Percentiles rank a stretch among this genome's conserved stretches.
phyloP scores from a whole-genome alignment of 2,329 filamentous ascomycete genomes.

The Colletotrichum coccodes region DNA sequence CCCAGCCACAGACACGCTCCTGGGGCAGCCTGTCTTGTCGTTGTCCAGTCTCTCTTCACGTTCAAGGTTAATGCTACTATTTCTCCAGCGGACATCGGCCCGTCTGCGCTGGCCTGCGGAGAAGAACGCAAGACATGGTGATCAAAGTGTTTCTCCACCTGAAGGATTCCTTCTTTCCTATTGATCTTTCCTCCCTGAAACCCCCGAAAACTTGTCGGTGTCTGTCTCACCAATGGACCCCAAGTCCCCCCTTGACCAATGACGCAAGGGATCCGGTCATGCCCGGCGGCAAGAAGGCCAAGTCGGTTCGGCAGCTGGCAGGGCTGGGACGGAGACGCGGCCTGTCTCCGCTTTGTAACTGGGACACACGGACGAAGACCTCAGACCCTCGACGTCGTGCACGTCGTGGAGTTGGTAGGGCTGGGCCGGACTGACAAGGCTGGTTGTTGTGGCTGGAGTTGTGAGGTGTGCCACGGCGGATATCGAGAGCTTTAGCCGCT shows the following conservation, averaged over 20 bases:
- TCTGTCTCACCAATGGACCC: slow-evolving; percentile 28
- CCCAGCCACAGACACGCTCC: slow-evolving; percentile 20
- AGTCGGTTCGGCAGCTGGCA: slow-evolving; percentile 28
- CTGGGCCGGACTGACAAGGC: slow-evolving; percentile 8
- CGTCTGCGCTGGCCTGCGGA: slow-evolving; percentile 9
- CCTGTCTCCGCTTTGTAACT: slow-evolving; percentile 26
- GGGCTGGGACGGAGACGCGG: slow-evolving; percentile 28
- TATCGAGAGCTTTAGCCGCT: not conserved
- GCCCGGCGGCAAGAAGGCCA: slow-evolving; percentile 27
- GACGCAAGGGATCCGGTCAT: slow-evolving; percentile 26
- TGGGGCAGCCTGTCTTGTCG: slow-evolving; percentile 11
- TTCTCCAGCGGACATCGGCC: slow-evolving; percentile 20
- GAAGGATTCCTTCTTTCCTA: not conserved
- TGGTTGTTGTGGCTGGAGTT: slow-evolving; percentile 19
- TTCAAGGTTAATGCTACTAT: slow-evolving; percentile 13
- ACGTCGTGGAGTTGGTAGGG: slow-evolving; percentile 11
- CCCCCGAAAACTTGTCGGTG: not conserved
- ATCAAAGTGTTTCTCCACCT: not conserved
- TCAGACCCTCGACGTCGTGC: slow-evolving; percentile 1
- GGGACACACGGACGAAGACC: slow-evolving; percentile 15
- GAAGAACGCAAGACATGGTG: not conserved
- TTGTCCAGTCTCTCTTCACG: not conserved
- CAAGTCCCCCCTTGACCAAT: slow-evolving; percentile 5
- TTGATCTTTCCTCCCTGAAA: not conserved
- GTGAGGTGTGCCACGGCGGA: slow-evolving; percentile 20